Evolutionary conservation across 352 stramenopile genomes (phyloP), one percentile per base, ranked within the genome.

Genomic region (Phytophthora tubulina): DNA sequence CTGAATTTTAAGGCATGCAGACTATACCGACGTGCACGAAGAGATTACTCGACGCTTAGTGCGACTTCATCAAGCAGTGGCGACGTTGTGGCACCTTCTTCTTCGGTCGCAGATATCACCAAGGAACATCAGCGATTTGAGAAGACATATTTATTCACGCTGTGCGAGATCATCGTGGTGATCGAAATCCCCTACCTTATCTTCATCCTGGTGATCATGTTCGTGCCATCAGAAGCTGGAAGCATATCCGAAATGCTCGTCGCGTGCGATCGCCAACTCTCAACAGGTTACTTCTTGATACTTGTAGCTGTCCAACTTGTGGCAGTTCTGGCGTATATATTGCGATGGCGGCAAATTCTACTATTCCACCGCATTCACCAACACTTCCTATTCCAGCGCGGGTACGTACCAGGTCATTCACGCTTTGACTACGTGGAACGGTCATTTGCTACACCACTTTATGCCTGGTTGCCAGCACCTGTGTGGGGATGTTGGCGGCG

Each of bases 281-380:
- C 59, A 2, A 70, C 72, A 11, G 67, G 67, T 2, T 79, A 70
- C 55, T 85, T 82, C 48, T 62, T 85, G 55, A 78, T 90, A 10
- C 15, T 92, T 13, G 15, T 92, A 0, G 33, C 33, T 21, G 76
- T 88, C 8, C 63, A 90, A 44, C 39, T 78, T 21, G 58, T 94
- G n/a, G 83, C 81, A 3, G 58, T 91, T 10, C 52, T 85, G 21
- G 77, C 82, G 3, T 95, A 92, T 55, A 53, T 81, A 15, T 72
- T 93, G 17, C 80, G 88, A 1, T 95, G 86, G 86, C 81, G 89
- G 36, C 88, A 95, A 61, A 92, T 95, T 60, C 72, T 90, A 21
- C 72, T 95, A 31, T 95, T 95, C 61, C 87, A 95, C 42, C 76
- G 82, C 39, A 69, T 95, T 69, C 88, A 93, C 59, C 85, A 92